A percentile compares a stretch with the other conserved stretches of the same genome.
These are phyloP conservation scores for Globisporangium solare DNA, from an alignment of 352 stramenopile species.

Conservation along the genomic window DNA sequence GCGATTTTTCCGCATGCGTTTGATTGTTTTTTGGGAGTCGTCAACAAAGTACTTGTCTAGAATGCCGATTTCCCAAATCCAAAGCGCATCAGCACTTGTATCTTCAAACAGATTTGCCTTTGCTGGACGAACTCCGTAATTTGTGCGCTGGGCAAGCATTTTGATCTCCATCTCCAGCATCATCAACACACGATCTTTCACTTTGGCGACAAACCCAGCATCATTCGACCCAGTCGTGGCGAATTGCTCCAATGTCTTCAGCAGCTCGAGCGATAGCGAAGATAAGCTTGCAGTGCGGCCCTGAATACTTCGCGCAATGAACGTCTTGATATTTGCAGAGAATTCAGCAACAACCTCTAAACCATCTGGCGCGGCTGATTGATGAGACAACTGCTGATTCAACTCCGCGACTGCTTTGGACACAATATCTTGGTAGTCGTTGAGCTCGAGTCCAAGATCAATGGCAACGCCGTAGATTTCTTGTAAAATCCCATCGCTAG, in stretches of 20 bases:
- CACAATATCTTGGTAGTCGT: conserved; percentile 18
- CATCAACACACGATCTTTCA: conserved; percentile 21
- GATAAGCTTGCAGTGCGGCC: conserved; percentile 35
- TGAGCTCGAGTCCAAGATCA: conserved; percentile 33
- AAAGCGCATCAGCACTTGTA: conserved; percentile 64
- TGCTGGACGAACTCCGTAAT: conserved; percentile 55
- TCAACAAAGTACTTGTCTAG: conserved; percentile 68
- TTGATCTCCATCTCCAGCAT: conserved; percentile 86
- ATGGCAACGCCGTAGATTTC: conserved; percentile 70
- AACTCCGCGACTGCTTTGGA: conserved; percentile 14
- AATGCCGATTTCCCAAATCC: conserved; percentile 80
- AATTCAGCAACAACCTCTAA: conserved; percentile 17
- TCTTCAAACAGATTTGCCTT: conserved; percentile 84
- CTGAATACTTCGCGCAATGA: conserved; percentile 51
- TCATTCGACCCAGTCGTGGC: conserved; percentile 8
- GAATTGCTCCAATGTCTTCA: conserved; percentile 21
- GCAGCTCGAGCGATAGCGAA: conserved; percentile 26
- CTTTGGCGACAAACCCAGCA: conserved; percentile 8
- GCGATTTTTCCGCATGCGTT: conserved; percentile 75
- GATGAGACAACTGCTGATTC: background rate
- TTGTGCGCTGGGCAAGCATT: conserved; percentile 73
- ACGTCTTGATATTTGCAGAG: conserved; percentile 37
- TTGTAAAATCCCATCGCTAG: conserved; percentile 41
- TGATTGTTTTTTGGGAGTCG: conserved; percentile 69
- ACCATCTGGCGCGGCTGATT: conserved; percentile 15